Evolutionary conservation across 106 monocot species (phyloP).

Genomic region (Dendrobium chrysotoxum): DNA sequence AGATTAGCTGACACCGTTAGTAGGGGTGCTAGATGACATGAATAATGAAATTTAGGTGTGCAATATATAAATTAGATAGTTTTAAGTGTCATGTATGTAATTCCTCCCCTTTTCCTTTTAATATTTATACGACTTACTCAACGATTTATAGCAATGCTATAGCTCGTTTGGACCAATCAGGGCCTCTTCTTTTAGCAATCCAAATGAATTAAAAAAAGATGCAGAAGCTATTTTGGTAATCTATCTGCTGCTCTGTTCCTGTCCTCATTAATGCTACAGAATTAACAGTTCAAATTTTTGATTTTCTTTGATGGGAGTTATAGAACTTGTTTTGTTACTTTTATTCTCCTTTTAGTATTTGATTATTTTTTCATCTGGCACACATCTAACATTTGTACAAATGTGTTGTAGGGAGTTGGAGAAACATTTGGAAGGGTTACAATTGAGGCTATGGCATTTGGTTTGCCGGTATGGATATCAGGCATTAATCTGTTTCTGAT

Average conservation of each 20-base stretch:
- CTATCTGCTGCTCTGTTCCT: background rate
- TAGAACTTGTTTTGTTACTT: background rate
- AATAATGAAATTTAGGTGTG: too few relatives aligned
- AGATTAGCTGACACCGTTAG: too few relatives aligned
- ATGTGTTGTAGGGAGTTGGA: slow-evolving; percentile 60
- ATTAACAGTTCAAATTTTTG: background rate
- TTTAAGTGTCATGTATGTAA: too few relatives aligned
- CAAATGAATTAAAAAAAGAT: background rate
- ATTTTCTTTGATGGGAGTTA: background rate
- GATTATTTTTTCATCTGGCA: background rate
- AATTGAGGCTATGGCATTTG: slow-evolving; percentile 97
- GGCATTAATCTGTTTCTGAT: background rate
- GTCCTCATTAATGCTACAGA: background rate
- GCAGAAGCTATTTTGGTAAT: background rate
- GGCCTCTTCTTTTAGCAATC: too few relatives aligned
- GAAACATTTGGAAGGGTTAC: slow-evolving; percentile 99
- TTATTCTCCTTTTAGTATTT: background rate
- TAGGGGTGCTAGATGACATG: too few relatives aligned
- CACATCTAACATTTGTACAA: background rate
- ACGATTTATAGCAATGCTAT: too few relatives aligned
- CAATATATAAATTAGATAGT: too few relatives aligned
- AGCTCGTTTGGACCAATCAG: too few relatives aligned
- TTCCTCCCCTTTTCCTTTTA: too few relatives aligned
- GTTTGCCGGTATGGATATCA: slow-evolving; percentile 66
- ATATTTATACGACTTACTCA: too few relatives aligned